phyloP scores from a whole-genome alignment of 495 filamentous ascomycete species.

The Acidomyces sp. region DNA sequence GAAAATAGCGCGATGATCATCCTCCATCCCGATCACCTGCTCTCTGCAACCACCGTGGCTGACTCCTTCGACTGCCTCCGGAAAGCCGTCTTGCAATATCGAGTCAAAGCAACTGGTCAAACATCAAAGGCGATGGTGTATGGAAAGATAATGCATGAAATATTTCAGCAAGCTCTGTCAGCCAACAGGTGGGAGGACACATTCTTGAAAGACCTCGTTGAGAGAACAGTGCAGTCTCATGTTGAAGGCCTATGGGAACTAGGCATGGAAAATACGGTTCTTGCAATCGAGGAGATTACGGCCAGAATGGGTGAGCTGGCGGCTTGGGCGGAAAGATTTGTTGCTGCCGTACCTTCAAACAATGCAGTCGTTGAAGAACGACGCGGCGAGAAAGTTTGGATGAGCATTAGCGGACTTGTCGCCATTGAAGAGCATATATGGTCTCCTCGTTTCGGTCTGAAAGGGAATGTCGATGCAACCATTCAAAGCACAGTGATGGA shows the following conservation, averaged over 20 bases:
- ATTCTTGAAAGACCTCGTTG: conserved; percentile 51
- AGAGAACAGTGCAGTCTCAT: conserved; percentile 51
- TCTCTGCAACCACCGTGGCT: conserved; percentile 84
- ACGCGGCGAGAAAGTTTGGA: conserved; percentile 54
- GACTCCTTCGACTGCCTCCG: conserved; percentile 84
- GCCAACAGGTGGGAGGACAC: conserved; percentile 65
- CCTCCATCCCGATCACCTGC: conserved; percentile 86
- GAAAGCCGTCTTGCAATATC: conserved; percentile 81
- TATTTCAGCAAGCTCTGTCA: conserved; percentile 82
- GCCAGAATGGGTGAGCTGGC: conserved; percentile 67
- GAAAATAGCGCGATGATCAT: conserved; percentile 62
- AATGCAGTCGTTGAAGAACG: conserved; percentile 62
- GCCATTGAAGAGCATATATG: conserved; percentile 96
- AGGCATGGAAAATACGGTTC: conserved; percentile 46
- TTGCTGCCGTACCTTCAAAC: conserved; percentile 54
- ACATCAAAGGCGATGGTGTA: conserved; percentile 68
- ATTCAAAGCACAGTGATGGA: conserved; percentile 78
- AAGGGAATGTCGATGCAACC: conserved; percentile 97
- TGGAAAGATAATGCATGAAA: conserved; percentile 80
- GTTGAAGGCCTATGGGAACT: conserved; percentile 79
- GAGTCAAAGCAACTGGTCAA: conserved; percentile 75
- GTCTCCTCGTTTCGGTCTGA: conserved; percentile 93
- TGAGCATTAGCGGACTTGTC: conserved; percentile 84
- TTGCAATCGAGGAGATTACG: conserved; percentile 62
- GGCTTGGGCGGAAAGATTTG: conserved; percentile 71